Conservation (phyloP, 208 protist species). For the Trichomonas vaginalis region DNA sequence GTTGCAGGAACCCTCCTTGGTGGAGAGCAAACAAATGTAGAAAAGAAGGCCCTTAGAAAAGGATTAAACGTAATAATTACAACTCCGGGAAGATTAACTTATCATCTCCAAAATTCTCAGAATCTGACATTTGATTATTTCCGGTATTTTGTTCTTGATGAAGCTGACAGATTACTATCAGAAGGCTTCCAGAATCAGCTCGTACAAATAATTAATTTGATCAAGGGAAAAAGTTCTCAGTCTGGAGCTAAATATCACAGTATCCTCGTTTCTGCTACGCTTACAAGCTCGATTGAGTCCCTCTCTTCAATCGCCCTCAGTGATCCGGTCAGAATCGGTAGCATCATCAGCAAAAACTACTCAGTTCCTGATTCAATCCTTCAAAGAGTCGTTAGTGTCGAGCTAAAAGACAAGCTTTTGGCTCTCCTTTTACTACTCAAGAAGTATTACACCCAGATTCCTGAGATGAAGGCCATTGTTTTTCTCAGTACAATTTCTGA, state of each 20-base stretch:
- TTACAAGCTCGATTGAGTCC: neutral
- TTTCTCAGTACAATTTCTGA: neutral
- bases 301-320: neutral
- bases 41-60: constrained; percentile 23
- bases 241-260: neutral
- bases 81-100: constrained; percentile 23
- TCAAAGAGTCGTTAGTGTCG: neutral
- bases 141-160: constrained; percentile 31
- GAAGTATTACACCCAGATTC: neutral
- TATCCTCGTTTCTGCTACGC: constrained; percentile 15
- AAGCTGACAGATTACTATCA: constrained; percentile 34
- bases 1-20: neutral
- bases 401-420: neutral
- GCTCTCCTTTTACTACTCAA: neutral
- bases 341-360: neutral
- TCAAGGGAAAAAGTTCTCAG: neutral
- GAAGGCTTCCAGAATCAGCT: constrained; percentile 30
- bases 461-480: neutral
- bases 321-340: neutral
- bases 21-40: neutral
- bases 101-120: constrained; percentile 23
- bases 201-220: neutral
- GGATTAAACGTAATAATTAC: constrained; percentile 20
- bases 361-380: neutral
- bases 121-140: neutral